Percentiles rank a stretch among this genome's conserved stretches.
These are phyloP conservation scores for Brassica cretica DNA, from an alignment of 345 rosid genomes.

Conservation along the genomic window DNA sequence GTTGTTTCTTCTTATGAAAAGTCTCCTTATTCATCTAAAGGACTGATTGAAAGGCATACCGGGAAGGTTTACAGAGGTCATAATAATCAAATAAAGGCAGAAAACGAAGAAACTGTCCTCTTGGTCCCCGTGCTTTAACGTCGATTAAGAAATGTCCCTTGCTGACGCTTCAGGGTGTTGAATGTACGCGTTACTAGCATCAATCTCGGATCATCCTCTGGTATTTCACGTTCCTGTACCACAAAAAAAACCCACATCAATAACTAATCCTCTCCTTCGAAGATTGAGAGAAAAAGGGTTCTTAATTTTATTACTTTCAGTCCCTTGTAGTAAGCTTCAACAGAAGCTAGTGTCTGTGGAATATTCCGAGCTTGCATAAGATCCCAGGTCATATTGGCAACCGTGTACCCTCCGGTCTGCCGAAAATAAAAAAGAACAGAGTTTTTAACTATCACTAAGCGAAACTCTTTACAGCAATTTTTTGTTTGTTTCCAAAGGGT, in stretches of 20 bases:
- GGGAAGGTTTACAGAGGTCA: constrained; percentile 20
- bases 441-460: constrained; percentile 1
- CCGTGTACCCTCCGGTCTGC: constrained; percentile 86
- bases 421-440: not conserved
- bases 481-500: not conserved
- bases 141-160: constrained; percentile 33
- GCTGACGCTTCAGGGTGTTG: constrained; percentile 45
- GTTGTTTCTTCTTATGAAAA: constrained; percentile 4
- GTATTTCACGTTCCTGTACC: constrained; percentile 72
- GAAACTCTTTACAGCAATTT: constrained; percentile 6
- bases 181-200: constrained; percentile 52
- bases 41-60: constrained; percentile 2
- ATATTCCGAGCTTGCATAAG: constrained; percentile 69
- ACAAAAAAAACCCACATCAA: constrained; percentile 2
- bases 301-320: constrained; percentile 52
- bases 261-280: not conserved
- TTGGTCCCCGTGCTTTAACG: constrained; percentile 10
- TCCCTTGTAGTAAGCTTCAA: constrained; percentile 86
- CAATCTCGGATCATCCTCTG: constrained; percentile 78
- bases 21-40: constrained; percentile 25
- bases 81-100: not conserved
- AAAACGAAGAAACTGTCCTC: constrained; percentile 14
- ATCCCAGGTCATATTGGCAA: constrained; percentile 91
- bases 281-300: not conserved
- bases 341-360: constrained; percentile 49